Evolutionary conservation across 306 rosid genomes (phyloP).

Genomic region (Citrullus amarus): DNA sequence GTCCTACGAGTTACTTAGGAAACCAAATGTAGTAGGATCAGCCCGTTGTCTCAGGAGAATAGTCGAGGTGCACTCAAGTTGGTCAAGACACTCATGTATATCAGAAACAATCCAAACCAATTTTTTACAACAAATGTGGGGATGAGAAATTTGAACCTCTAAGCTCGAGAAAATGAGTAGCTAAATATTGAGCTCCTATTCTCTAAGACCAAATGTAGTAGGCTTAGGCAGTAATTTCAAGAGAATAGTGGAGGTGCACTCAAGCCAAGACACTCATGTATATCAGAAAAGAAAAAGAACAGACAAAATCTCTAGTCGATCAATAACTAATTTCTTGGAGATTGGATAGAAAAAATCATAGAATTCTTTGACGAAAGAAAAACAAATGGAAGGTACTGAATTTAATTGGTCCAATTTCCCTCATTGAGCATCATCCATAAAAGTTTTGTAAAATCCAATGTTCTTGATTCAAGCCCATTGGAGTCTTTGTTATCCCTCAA

Average conservation of each 20-base stretch:
- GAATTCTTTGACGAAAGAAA: neutral
- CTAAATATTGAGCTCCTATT: neutral
- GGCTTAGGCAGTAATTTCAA: neutral
- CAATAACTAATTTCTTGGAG: neutral
- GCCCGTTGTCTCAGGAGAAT: neutral
- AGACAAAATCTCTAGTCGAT: too few relatives aligned
- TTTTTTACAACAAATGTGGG: neutral
- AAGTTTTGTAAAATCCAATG: neutral
- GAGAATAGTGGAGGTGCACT: neutral
- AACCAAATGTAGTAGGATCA: neutral
- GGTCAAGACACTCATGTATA: neutral
- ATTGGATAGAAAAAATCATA: slow-evolving; percentile 1
- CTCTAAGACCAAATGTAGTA: neutral
- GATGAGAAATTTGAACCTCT: neutral
- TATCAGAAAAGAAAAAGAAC: neutral
- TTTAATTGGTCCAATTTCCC: neutral
- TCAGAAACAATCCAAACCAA: neutral
- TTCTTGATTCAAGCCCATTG: neutral
- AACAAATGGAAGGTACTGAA: neutral
- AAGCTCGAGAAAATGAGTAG: neutral
- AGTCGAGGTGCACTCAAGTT: neutral
- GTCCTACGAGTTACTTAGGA: neutral
- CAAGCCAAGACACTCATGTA: neutral
- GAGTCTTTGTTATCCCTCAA: neutral
- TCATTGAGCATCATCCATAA: neutral